These are phyloP conservation scores for Proliferodiscus dingleyae DNA, from an alignment of 2,329 filamentous ascomycete genomes.

Conservation along the genomic window DNA sequence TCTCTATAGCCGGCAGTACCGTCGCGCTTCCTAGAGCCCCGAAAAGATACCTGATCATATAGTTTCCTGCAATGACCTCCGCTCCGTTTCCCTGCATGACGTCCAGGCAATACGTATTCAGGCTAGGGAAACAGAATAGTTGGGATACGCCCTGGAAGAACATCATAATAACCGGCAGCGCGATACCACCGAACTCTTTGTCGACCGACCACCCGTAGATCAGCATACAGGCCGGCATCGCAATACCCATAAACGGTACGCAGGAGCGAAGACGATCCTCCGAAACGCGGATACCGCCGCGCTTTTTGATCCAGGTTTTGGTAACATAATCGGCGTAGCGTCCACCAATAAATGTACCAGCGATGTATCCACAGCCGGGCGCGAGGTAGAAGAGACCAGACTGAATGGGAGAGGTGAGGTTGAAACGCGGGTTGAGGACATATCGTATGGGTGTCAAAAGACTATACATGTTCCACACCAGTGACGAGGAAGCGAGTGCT, in stretches of 20 bases:
- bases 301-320: constrained; percentile 57
- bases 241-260: constrained; percentile 50
- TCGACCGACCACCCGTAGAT: constrained; percentile 62
- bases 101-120: constrained; percentile 80
- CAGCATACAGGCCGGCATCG: constrained; percentile 59
- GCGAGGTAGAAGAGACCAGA: constrained; percentile 70
- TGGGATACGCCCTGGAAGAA: constrained; percentile 71
- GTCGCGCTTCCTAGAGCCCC: constrained; percentile 66
- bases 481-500: constrained; percentile 53
- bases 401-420: constrained; percentile 60
- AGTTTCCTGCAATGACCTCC: constrained; percentile 77
- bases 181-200: constrained; percentile 45
- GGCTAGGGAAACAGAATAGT: constrained; percentile 67
- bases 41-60: constrained; percentile 71
- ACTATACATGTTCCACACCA: constrained; percentile 74
- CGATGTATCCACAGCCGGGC: constrained; percentile 64
- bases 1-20: constrained; percentile 68
- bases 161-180: constrained; percentile 65
- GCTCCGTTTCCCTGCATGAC: constrained; percentile 68
- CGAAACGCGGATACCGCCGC: constrained; percentile 54
- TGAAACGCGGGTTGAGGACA: constrained; percentile 69
- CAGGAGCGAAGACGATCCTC: constrained; percentile 63
- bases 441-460: constrained; percentile 67
- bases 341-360: constrained; percentile 68
- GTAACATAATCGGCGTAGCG: constrained; percentile 65